These are phyloP conservation scores for Elsinoe fawcettii DNA, from an alignment of 2,329 filamentous ascomycete genomes.

Conservation along the genomic window DNA sequence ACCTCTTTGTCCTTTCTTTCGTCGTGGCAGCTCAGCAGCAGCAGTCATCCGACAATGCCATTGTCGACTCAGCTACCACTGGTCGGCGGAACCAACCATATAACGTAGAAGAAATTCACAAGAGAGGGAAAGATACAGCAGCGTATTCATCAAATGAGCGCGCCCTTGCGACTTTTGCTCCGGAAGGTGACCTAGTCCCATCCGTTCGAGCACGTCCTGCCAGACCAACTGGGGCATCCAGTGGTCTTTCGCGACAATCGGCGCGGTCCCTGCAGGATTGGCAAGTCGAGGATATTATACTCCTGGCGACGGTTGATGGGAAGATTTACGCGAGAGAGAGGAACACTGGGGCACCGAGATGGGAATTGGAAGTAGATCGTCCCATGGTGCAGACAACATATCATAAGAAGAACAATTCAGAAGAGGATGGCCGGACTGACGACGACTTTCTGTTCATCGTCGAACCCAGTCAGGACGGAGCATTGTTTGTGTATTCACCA, in stretches of 20 bases:
- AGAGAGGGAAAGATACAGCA: constrained; percentile 23
- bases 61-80: constrained; percentile 19
- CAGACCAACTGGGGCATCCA: constrained; percentile 49
- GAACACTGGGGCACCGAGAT: constrained; percentile 73
- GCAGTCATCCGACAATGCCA: constrained; percentile 25
- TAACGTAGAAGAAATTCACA: constrained; percentile 19
- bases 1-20: constrained; percentile 26
- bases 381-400: constrained; percentile 89
- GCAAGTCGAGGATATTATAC: constrained; percentile 99
- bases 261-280: constrained; percentile 98
- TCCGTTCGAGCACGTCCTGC: constrained; percentile 92
- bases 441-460: constrained; percentile 92
- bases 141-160: constrained; percentile 58
- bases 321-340: constrained; percentile 86
- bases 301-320: constrained; percentile 99
- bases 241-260: constrained; percentile 65
- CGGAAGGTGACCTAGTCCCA: constrained; percentile 56
- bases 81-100: constrained; percentile 23
- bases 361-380: constrained; percentile 75
- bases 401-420: constrained; percentile 60
- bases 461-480: constrained; percentile 80
- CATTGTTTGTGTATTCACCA: constrained; percentile 78
- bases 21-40: constrained; percentile 33
- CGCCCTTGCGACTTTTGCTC: constrained; percentile 97
- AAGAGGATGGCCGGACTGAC: constrained; percentile 49